A percentile compares a stretch with the other conserved stretches of the same genome.
These are phyloP conservation scores for Neobulgaria alba DNA, from an alignment of 2,329 filamentous ascomycete genomes.

Conservation along the genomic window DNA sequence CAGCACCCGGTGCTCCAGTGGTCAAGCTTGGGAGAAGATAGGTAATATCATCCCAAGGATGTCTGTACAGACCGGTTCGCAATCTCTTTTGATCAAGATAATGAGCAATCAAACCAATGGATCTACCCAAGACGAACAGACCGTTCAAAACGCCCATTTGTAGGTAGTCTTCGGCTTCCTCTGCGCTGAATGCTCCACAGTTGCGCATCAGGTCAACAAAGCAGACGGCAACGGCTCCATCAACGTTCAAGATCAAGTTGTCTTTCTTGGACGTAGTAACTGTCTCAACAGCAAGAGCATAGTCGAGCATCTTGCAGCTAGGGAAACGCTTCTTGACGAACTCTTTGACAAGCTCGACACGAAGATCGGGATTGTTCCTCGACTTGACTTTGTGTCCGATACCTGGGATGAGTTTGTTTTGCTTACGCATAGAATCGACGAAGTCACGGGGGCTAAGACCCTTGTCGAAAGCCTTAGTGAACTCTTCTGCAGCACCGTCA, in stretches of 20 bases:
- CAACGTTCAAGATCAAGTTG: constrained; percentile 98
- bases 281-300: constrained; percentile 93
- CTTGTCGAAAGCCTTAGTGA: constrained; percentile 97
- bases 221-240: constrained; percentile 96
- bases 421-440: constrained; percentile 97
- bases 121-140: constrained; percentile 94
- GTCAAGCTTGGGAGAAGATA: constrained; percentile 81
- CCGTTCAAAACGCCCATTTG: constrained; percentile 99
- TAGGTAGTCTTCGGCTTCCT: constrained; percentile 98
- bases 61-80: constrained; percentile 95
- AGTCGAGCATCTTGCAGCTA: constrained; percentile 95
- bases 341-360: constrained; percentile 98
- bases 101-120: constrained; percentile 98
- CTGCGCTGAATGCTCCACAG: constrained; percentile 90
- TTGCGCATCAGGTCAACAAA: constrained; percentile 97
- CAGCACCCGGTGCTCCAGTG: constrained; percentile 60
- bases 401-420: constrained; percentile 99
- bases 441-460: constrained; percentile 97
- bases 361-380: constrained; percentile 98
- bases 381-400: constrained; percentile 99
- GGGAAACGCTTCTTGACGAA: constrained; percentile 98
- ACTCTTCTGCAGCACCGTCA: constrained; percentile 96
- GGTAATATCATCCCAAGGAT: constrained; percentile 98
- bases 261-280: constrained; percentile 99
- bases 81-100: constrained; percentile 99